Percentiles rank a stretch among this genome's conserved stretches.
Evolutionary conservation across 2,329 filamentous ascomycete genomes (phyloP).

Genomic region (Penicillium sp.): DNA sequence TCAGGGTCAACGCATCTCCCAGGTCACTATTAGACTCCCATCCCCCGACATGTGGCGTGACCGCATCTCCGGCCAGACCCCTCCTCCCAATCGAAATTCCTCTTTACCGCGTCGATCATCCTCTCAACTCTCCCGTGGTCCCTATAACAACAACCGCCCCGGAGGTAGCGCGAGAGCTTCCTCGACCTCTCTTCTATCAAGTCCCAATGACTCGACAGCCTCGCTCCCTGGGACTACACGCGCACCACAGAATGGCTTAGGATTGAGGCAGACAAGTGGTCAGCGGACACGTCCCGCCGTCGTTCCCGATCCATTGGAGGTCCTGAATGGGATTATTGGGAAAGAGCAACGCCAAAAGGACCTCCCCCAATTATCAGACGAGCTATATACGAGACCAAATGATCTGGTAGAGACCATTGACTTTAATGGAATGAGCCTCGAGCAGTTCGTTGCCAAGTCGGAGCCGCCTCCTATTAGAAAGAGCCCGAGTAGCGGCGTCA

Average conservation of each 20-base stretch:
- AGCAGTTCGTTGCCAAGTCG: constrained; percentile 63
- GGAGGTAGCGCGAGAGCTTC: constrained; percentile 73
- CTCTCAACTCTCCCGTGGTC: constrained; percentile 69
- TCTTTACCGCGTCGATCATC: constrained; percentile 71
- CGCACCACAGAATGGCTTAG: constrained; percentile 66
- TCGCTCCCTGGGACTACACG: constrained; percentile 72
- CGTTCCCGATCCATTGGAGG: constrained; percentile 70
- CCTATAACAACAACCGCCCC: constrained; percentile 70
- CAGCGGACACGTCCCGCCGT: constrained; percentile 56
- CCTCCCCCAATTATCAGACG: constrained; percentile 3
- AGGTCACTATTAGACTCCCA: no score
- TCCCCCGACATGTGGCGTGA: constrained; percentile 78
- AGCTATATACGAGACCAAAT: constrained; percentile 39
- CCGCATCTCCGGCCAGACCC: constrained; percentile 73
- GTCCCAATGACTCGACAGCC: constrained; percentile 73
- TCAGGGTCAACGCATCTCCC: no score
- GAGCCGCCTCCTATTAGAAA: constrained; percentile 30
- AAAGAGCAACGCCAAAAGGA: constrained; percentile 27
- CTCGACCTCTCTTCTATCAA: constrained; percentile 73
- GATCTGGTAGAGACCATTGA: constrained; percentile 69
- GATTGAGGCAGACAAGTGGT: constrained; percentile 61
- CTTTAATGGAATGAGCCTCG: constrained; percentile 76
- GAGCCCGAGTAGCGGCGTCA: constrained; percentile 40
- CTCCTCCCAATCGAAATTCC: constrained; percentile 67
- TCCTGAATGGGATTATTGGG: constrained; percentile 66